Evolutionary conservation across 208 protist genomes (phyloP), one percentile per base, ranked within the genome.

Genomic region (Trypanosoma conorhini): DNA sequence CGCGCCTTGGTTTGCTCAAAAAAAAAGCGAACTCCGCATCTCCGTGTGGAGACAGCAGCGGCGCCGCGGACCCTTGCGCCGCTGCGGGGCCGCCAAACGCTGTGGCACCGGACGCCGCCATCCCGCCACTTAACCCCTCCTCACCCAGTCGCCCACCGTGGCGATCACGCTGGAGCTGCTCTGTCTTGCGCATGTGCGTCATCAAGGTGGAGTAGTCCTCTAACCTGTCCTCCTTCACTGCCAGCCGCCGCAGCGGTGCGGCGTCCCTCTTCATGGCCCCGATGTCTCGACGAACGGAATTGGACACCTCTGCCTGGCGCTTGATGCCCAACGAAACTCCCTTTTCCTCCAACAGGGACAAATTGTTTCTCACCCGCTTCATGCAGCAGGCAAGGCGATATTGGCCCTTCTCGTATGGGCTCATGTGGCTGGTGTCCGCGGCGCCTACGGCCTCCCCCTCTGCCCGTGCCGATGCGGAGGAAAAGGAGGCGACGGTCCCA

Each of bases 21-120:
- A 93, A 89, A 28, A 81, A 42, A 9, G 61, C 52, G 70, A 94
- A 88, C 64, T 90, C 85, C 21, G 70, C 72, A 64, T 84, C 84
- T 35, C 85, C 61, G 54, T 63, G 13, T 15, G 63, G 51, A 26
- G 76, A 67, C 19, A 67, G 26, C 31, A 80, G 44, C 60, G 64
- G 48, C 40, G 17, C 33, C 67, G 12, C 46, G n/a, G 38, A 48
- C 30, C 65, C 35, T 17, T 75, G 67, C 26, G 26, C 22, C 42
- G 21, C 51, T 40, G 35, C 12, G 67, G 30, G 50, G 46, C 44
- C 12, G 26, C 33, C 54, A 40, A 60, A 51, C 30, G 22, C 4
- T 30, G 31, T 62, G 24, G 60, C 61, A 19, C 38, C 72, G 24
- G 59, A 21, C 3, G 22, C 54, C 24, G 2, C 21, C 44, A 52